Evolutionary conservation across 768 basidiomycete genomes (phyloP).

Genomic region (Lenzites betulinus): DNA sequence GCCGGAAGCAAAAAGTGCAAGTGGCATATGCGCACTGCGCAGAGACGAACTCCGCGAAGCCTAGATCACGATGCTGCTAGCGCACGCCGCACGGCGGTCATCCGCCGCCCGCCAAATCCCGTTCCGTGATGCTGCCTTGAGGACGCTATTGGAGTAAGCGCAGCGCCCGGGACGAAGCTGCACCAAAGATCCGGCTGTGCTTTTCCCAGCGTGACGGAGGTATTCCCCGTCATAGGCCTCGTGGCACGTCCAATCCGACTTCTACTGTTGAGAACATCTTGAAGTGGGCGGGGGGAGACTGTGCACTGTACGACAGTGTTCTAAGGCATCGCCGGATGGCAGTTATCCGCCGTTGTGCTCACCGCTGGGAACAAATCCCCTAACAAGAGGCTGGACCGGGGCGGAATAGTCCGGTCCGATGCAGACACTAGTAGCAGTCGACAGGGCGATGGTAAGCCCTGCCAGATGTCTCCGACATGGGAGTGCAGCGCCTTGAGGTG

Average conservation of each 20-base stretch:
- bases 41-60: conserved; percentile 11
- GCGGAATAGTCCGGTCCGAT: neutral
- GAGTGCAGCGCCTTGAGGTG: too few species aligned
- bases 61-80: neutral
- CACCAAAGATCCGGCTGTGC: conserved; percentile 4
- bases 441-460: neutral
- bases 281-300: neutral
- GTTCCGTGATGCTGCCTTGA: neutral
- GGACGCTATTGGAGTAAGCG: neutral
- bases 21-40: conserved; percentile 14
- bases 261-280: too few species aligned
- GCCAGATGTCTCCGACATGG: neutral
- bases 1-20: neutral
- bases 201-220: neutral
- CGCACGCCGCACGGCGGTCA: neutral
- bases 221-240: neutral
- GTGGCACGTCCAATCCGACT: conserved; percentile 1
- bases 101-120: neutral
- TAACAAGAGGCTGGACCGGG: neutral
- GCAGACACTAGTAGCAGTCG: neutral
- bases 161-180: conserved; percentile 7
- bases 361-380: neutral
- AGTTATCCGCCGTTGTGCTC: neutral
- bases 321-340: neutral
- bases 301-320: neutral